Evolutionary conservation across 345 rosid genomes (phyloP).

Genomic region (Abelmoschus esculentus): DNA sequence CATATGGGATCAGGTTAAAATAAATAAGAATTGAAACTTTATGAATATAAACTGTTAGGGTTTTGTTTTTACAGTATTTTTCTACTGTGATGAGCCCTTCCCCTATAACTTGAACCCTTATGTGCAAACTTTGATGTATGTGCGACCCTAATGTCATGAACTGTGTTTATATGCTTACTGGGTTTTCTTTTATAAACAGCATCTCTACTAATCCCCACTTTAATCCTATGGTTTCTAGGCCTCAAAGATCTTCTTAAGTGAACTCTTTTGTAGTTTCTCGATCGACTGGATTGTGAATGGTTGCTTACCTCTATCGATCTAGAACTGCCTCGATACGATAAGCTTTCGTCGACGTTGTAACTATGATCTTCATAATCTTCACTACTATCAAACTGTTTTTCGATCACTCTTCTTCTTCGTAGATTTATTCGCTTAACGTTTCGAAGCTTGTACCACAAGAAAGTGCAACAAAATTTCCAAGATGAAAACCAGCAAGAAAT

Average conservation of each 20-base stretch:
- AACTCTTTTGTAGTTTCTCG: constrained; percentile 20
- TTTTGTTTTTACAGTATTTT: neutral
- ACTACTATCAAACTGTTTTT: constrained; percentile 3
- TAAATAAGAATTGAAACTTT: too few relatives aligned
- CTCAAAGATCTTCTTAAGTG: constrained; percentile 37
- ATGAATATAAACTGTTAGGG: too few relatives aligned
- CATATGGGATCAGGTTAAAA: too few relatives aligned
- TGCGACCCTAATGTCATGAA: constrained; percentile 31
- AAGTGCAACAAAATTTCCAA: constrained; percentile 28
- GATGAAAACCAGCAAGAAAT: constrained; percentile 35
- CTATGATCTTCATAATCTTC: constrained; percentile 3
- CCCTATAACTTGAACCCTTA: constrained; percentile 22
- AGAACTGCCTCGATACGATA: neutral
- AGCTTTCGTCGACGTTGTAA: neutral
- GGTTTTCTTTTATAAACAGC: constrained; percentile 12
- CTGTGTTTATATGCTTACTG: constrained; percentile 14
- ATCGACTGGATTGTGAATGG: neutral
- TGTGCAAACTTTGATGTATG: constrained; percentile 35
- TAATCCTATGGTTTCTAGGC: constrained; percentile 35
- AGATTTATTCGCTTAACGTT: constrained; percentile 17
- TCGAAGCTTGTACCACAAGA: constrained; percentile 25
- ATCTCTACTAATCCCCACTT: constrained; percentile 27
- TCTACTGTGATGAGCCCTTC: constrained; percentile 3
- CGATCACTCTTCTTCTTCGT: constrained; percentile 14
- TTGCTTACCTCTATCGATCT: neutral